phyloP scores from a whole-genome alignment of 805 yeast species.

The Metschnikowia cubensis region DNA sequence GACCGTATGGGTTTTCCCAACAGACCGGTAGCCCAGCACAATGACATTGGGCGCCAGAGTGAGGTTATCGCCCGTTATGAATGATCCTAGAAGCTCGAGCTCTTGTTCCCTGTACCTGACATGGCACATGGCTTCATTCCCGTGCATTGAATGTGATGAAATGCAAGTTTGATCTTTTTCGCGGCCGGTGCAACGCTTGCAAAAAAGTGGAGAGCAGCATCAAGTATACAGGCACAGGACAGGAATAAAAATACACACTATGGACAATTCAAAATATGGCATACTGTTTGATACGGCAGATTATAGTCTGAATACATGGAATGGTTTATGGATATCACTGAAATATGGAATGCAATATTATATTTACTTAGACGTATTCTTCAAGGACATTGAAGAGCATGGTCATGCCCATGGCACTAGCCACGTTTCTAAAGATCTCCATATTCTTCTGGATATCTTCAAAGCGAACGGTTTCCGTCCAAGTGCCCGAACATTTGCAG shows the following conservation, averaged over 20 bases:
- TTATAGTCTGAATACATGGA: too few relatives aligned
- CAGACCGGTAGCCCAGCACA: conserved; percentile 47
- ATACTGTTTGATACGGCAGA: too few relatives aligned
- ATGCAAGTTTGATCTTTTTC: background rate
- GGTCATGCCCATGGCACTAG: conserved; percentile 56
- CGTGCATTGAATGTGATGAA: background rate
- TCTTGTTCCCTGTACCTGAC: conserved; percentile 27
- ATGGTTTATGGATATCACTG: background rate
- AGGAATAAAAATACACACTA: too few relatives aligned
- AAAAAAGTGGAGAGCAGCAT: background rate
- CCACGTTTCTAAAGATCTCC: conserved; percentile 52
- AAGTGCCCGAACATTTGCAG: conserved; percentile 86
- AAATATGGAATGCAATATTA: background rate
- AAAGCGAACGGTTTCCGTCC: conserved; percentile 57
- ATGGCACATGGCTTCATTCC: background rate
- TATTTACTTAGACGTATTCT: conserved; percentile 13
- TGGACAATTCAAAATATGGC: too few relatives aligned
- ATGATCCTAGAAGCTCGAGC: conserved; percentile 32
- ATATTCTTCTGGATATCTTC: conserved; percentile 44
- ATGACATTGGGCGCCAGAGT: conserved; percentile 35
- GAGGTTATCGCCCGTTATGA: conserved; percentile 25
- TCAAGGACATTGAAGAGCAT: conserved; percentile 43
- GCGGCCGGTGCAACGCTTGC: background rate
- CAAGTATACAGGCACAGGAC: too few relatives aligned
- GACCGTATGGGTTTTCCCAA: conserved; percentile 46